Evolutionary conservation across 176 grass and related monocot species (phyloP).

Genomic region (Eleusine coracana): DNA sequence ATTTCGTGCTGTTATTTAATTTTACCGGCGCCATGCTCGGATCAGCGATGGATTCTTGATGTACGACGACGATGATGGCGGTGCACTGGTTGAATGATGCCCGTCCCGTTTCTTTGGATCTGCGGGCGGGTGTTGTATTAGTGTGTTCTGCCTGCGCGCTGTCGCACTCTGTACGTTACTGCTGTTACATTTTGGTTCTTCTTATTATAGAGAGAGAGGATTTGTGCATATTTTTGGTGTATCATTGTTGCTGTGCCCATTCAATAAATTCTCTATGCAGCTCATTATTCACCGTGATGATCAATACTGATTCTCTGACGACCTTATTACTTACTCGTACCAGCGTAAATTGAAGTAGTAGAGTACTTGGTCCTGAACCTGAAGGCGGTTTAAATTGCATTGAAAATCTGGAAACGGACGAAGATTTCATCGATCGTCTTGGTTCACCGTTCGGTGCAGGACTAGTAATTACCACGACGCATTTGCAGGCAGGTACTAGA

Average conservation of each 20-base stretch:
- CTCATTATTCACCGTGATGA: not conserved
- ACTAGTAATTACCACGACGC: not conserved
- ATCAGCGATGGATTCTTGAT: conserved; percentile 45
- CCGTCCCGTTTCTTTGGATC: conserved; percentile 35
- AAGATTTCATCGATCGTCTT: not conserved
- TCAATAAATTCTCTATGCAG: conserved; percentile 37
- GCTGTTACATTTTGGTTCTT: conserved; percentile 50
- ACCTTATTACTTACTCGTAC: not conserved
- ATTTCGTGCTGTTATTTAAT: conserved; percentile 48
- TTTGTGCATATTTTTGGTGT: conserved; percentile 57
- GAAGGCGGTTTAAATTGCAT: not conserved
- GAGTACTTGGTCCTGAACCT: not conserved
- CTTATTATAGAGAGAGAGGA: conserved; percentile 48
- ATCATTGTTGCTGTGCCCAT: conserved; percentile 16
- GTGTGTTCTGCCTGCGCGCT: conserved; percentile 25
- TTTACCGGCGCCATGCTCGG: conserved; percentile 43
- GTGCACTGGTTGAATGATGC: conserved; percentile 32
- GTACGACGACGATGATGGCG: conserved; percentile 37
- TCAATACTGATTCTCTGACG: not conserved
- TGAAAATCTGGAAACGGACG: not conserved
- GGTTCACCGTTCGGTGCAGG: not conserved
- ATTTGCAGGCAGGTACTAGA: not conserved
- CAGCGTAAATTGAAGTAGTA: not conserved
- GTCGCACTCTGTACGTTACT: conserved; percentile 32
- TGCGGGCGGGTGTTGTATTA: conserved; percentile 25